A percentile compares a stretch with the other conserved stretches of the same genome.
phyloP scores from a whole-genome alignment of 176 grass and related monocot species.

The Stipa capillata region DNA sequence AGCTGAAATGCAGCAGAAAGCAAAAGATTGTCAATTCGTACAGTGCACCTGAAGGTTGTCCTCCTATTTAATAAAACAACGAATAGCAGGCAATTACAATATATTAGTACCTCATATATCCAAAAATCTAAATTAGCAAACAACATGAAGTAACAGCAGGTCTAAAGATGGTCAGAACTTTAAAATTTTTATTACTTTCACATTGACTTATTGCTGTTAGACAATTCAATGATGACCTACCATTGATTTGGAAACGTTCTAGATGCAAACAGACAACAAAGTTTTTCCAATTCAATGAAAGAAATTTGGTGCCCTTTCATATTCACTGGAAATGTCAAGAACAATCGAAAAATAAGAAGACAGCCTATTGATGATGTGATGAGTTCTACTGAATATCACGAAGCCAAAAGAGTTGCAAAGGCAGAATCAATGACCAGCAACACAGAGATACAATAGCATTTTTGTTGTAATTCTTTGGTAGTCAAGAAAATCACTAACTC shows the following conservation, averaged over 20 bases:
- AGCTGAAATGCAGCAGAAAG: conserved; percentile 50
- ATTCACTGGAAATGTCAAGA: background rate
- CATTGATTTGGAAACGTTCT: conserved; percentile 1
- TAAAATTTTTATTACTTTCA: background rate
- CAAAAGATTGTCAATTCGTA: conserved; percentile 1
- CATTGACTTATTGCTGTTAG: background rate
- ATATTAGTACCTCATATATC: background rate
- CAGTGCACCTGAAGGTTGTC: background rate
- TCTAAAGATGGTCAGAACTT: background rate
- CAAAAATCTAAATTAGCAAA: conserved; percentile 1
- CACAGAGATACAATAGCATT: background rate
- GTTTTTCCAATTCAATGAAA: background rate
- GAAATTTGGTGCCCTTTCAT: background rate
- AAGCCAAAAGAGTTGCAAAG: background rate
- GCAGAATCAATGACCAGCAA: background rate
- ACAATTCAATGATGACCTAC: background rate
- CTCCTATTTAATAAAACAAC: background rate
- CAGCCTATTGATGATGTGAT: background rate
- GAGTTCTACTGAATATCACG: background rate
- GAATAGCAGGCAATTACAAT: background rate
- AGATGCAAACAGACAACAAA: conserved; percentile 3
- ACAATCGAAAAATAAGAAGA: background rate
- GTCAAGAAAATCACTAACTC: background rate
- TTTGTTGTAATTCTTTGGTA: background rate
- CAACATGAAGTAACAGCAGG: background rate